Conservation (phyloP, 768 basidiomycete species). For the Naganishia antarctica region DNA sequence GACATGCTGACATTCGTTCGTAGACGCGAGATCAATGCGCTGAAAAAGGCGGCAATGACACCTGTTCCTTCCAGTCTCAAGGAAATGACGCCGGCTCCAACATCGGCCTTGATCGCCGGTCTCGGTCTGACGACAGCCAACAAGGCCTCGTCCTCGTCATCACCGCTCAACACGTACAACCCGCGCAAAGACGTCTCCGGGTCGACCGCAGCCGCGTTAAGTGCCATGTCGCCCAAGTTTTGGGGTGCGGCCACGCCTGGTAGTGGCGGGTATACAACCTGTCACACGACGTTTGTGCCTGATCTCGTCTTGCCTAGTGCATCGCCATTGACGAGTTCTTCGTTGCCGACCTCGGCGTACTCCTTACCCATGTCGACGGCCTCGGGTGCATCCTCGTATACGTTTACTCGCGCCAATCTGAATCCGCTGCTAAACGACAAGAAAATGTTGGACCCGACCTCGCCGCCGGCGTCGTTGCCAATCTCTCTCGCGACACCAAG, state of each 20-base stretch:
- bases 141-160: conserved; percentile 21
- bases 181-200: conserved; percentile 49
- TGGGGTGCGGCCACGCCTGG: conserved; percentile 73
- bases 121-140: conserved; percentile 25
- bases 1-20: conserved; percentile 29
- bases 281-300: conserved; percentile 77
- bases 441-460: conserved; percentile 8
- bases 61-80: conserved; percentile 37
- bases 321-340: background rate
- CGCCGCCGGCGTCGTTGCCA: conserved; percentile 18
- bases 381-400: conserved; percentile 10
- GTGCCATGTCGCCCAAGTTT: conserved; percentile 49
- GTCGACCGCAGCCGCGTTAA: conserved; percentile 29
- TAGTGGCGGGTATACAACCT: conserved; percentile 72
- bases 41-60: conserved; percentile 48
- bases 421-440: conserved; percentile 64
- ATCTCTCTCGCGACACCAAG: conserved; percentile 27
- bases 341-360: conserved; percentile 27
- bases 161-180: conserved; percentile 42
- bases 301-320: conserved; percentile 55
- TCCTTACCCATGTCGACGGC: conserved; percentile 36
- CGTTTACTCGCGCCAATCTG: conserved; percentile 65
- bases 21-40: conserved; percentile 49
- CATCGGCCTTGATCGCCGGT: background rate
- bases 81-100: conserved; percentile 21